Conservation (phyloP, 2,329 filamentous ascomycete genomes). For the Xylariales sp. region DNA sequence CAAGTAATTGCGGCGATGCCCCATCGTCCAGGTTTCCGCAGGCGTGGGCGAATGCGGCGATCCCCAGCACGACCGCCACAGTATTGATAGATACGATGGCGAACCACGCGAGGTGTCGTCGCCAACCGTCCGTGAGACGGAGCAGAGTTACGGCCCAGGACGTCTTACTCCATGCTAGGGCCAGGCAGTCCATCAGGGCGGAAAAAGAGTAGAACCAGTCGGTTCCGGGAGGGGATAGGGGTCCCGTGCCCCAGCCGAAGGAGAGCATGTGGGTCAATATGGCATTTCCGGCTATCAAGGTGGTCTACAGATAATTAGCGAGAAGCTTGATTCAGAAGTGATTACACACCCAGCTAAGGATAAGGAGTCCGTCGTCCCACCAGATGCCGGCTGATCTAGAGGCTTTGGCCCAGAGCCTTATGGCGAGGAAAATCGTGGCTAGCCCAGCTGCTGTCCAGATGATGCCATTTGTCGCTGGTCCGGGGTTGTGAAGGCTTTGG, state of each 20-base stretch:
- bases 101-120: neutral
- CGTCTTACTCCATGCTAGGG: neutral
- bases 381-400: neutral
- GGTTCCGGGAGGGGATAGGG: neutral
- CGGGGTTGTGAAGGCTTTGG: neutral
- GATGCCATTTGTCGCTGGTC: neutral
- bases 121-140: neutral
- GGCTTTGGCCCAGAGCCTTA: neutral
- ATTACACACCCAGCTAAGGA: neutral
- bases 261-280: neutral
- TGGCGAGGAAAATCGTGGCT: neutral
- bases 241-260: neutral
- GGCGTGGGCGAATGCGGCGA: neutral
- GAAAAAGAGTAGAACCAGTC: neutral
- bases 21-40: neutral
- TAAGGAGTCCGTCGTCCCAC: neutral
- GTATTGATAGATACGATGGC: neutral
- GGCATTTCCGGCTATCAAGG: neutral
- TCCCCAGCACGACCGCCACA: neutral
- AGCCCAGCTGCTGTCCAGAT: neutral
- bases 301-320: neutral
- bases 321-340: neutral
- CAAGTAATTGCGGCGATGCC: neutral
- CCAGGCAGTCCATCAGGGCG: neutral
- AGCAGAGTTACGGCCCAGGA: neutral